Evolutionary conservation across 1,284 basidiomycete species (phyloP).

Genomic region (Rhodotorula sp.): DNA sequence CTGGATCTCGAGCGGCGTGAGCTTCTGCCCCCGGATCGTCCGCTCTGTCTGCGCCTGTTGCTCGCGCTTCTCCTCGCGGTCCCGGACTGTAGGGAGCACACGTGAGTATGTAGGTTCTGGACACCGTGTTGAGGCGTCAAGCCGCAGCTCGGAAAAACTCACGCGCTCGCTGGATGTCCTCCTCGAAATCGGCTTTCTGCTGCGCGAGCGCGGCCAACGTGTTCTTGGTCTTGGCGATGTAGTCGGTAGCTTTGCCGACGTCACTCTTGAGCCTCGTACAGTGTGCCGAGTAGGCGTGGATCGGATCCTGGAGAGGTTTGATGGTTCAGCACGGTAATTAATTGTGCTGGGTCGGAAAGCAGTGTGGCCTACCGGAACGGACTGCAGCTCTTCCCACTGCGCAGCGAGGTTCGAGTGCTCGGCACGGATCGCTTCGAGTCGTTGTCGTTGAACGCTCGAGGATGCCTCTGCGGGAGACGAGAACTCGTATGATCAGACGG

Average conservation of each 20-base stretch:
- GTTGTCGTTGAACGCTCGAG: constrained; percentile 22
- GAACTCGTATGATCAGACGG: not conserved
- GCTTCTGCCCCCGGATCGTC: constrained; percentile 39
- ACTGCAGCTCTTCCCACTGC: constrained; percentile 24
- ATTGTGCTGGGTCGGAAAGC: no score
- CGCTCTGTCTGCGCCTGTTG: constrained; percentile 18
- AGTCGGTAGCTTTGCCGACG: constrained; percentile 11
- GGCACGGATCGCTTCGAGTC: constrained; percentile 35
- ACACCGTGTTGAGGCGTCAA: no score
- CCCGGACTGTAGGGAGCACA: not conserved
- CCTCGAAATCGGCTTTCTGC: constrained; percentile 1
- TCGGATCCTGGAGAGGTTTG: constrained; percentile 21
- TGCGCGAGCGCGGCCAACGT: not conserved
- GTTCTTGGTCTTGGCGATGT: constrained; percentile 1
- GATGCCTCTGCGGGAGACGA: constrained; percentile 4
- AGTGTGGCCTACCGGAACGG: constrained; percentile 7
- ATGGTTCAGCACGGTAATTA: no score
- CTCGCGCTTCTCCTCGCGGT: constrained; percentile 15
- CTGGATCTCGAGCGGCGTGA: constrained; percentile 43
- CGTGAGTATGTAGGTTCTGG: not conserved
- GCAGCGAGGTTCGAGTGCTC: constrained; percentile 32
- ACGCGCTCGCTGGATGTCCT: constrained; percentile 19
- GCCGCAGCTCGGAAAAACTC: not conserved
- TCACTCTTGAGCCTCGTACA: constrained; percentile 5
- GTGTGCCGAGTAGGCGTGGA: constrained; percentile 14